phyloP scores from a whole-genome alignment of 352 stramenopile genomes.

The Aphanomyces astaci region DNA sequence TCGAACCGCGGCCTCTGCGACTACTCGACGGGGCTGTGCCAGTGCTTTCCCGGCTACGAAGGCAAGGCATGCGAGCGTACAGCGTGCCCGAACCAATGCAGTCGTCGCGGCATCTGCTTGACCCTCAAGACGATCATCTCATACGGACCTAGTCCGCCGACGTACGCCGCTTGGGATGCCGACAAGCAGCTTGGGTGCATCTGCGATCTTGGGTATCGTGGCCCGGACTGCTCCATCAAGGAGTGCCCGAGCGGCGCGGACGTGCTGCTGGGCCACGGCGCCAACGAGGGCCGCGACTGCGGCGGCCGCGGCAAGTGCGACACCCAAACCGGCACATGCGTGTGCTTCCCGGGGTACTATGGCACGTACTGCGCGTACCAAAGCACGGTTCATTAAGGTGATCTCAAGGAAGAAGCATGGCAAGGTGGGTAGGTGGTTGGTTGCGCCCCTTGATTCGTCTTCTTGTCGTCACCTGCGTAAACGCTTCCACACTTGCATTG shows the following conservation, averaged over 20 bases:
- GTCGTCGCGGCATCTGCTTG: constrained; percentile 88
- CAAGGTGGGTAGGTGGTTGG: not conserved
- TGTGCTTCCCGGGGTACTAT: constrained; percentile 93
- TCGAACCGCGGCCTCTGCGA: constrained; percentile 92
- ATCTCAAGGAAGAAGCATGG: not conserved
- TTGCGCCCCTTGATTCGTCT: not conserved
- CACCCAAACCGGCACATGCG: constrained; percentile 87
- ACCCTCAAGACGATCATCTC: constrained; percentile 81
- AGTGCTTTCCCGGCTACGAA: constrained; percentile 85
- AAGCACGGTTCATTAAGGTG: constrained; percentile 75
- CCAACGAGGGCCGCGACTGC: constrained; percentile 76
- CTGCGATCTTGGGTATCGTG: constrained; percentile 91
- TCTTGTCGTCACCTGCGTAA: too few relatives aligned
- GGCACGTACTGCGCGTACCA: constrained; percentile 85
- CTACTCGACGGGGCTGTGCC: constrained; percentile 82
- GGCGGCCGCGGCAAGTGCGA: constrained; percentile 94
- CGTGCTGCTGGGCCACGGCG: constrained; percentile 81
- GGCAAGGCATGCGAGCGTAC: constrained; percentile 88
- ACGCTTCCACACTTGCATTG: too few relatives aligned
- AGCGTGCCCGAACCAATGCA: constrained; percentile 94
- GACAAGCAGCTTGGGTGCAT: constrained; percentile 91
- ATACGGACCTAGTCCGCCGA: constrained; percentile 10
- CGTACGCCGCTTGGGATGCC: constrained; percentile 86
- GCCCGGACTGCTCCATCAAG: constrained; percentile 92
- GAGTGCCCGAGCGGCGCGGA: constrained; percentile 90